Base-by-base conservation (phyloP, 441 rosid species). In the Adansonia gregorii region DNA sequence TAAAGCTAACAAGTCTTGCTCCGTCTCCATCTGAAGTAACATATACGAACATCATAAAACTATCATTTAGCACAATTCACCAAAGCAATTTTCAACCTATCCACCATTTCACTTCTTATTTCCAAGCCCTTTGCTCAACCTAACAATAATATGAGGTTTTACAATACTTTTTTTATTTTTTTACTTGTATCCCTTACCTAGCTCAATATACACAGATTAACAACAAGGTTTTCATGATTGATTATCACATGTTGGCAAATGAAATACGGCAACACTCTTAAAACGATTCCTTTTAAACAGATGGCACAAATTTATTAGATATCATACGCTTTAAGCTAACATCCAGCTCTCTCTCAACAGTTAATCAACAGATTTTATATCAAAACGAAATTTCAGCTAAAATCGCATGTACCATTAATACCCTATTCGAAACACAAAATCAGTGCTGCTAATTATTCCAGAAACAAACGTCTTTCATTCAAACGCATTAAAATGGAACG, bases 21-120 rank as follows among this genome's bases (percentile, higher is more conserved):
- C 88, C 67, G 70, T 83, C 78, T 82, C 98, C 98, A 91, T 90
- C 98, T 92, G 75, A 81, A 68, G 77, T 48, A 52, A 79, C 11
- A 64, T 9, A 78, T 46, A 60, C 45, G 8, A 15, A 49, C 46
- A 80, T 35, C 11, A 80, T 45, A 41, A 75, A 58, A 67, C 41
- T 39, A 63, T 58, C 41, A 49, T 27, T 14, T 39, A 19, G n/a
- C 63, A 61, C 79, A 60, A 72, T 39, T 72, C 75, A 22, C 7
- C 49, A 72, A 72, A 72, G 14, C 45, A 14, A 52, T 15, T 52
- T 15, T 52, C 48, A 71, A 71, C 74, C 61, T 71, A 52, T 71
- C 48, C 54, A 71, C 49, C 27, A 27, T 51, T 70, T 22, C 10
- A 51, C 41, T 49, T 49, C 45, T 14, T 49, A 70, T 70, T 70